A percentile compares a stretch with the other conserved stretches of the same genome.
phyloP scores from a whole-genome alignment of 2,329 filamentous ascomycete genomes.

The Hypoxylon sp. region DNA sequence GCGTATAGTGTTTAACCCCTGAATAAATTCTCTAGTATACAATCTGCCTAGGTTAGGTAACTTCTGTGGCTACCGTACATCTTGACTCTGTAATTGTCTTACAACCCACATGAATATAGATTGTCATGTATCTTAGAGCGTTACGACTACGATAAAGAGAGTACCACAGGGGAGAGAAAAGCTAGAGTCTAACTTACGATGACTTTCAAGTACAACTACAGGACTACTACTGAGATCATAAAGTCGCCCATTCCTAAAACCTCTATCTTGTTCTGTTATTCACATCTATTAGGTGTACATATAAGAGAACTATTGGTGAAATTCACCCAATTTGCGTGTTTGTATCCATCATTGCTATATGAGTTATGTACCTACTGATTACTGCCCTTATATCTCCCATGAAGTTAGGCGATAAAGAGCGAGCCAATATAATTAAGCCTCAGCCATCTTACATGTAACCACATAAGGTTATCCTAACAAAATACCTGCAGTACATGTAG shows the following conservation, averaged over 20 bases:
- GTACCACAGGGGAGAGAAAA: background rate
- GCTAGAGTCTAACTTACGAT: background rate
- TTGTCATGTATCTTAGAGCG: too few relatives aligned
- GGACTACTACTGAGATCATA: background rate
- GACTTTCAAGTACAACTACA: background rate
- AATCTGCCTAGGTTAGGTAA: too few relatives aligned
- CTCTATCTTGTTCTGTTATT: background rate
- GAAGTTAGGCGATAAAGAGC: background rate
- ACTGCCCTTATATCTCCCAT: background rate
- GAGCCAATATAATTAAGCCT: background rate
- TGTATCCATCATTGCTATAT: too few relatives aligned
- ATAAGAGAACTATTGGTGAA: too few relatives aligned
- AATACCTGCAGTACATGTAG: background rate
- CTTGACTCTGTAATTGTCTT: too few relatives aligned
- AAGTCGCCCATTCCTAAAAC: background rate
- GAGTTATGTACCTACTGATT: too few relatives aligned
- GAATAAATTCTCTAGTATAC: too few relatives aligned
- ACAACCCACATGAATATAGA: too few relatives aligned
- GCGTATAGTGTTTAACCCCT: too few relatives aligned
- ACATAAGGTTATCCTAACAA: conserved; percentile 1
- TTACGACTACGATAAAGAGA: background rate
- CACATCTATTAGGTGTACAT: background rate
- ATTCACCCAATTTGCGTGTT: too few relatives aligned
- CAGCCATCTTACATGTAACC: background rate
- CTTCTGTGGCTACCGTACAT: too few relatives aligned